Evolutionary conservation across 176 grass and related monocot genomes (phyloP), one percentile per base, ranked within the genome.

Genomic region (Musa itinerans): DNA sequence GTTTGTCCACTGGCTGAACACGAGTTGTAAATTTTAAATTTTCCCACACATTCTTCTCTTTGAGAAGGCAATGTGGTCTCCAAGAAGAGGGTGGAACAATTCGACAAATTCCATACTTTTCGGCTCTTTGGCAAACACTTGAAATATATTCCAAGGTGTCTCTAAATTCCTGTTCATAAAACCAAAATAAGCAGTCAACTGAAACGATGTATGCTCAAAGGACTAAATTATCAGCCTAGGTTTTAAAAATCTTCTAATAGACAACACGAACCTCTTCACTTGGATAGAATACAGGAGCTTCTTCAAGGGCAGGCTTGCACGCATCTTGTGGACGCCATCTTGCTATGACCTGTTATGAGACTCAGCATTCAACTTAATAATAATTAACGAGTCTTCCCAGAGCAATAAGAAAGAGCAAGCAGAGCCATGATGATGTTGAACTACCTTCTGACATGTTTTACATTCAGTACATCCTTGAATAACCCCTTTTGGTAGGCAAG

Each of bases 281-380:
- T 26, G 94, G 94, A 98, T 91, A 66, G 71, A 68, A 98, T 50
- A 93, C 82, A 78, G 86, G 90, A 87, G 88, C 94, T 73, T 93
- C 88, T 24, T 93, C 90, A 83, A 98, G 86, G 78, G 69, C 75
- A 80, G 83, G 86, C 14, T 80, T 87, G 11, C 82, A 58, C 15
- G 84, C 88, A 83, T 81, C 88, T 43, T 70, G 82, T 76, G 88
- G 90, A 85, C 75, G 85, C 94, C 94, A 98, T 86, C 84, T 85
- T 76, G 94, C 89, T 55, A 87, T 69, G 81, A 96, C 81, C 92
- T 96, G 82, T 61, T 24, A 27, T 14, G 1, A 20, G 19, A 85
- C 80, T 76, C 77, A 71, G 50, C 14, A 8, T 74, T 76, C 56
- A 76, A 55, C 4, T 53, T 52, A 53, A 17, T 57, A 11, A 26